Evolutionary conservation across 2,329 filamentous ascomycete genomes (phyloP), one percentile per base, ranked within the genome.

Genomic region (Curvularia verruculosa): DNA sequence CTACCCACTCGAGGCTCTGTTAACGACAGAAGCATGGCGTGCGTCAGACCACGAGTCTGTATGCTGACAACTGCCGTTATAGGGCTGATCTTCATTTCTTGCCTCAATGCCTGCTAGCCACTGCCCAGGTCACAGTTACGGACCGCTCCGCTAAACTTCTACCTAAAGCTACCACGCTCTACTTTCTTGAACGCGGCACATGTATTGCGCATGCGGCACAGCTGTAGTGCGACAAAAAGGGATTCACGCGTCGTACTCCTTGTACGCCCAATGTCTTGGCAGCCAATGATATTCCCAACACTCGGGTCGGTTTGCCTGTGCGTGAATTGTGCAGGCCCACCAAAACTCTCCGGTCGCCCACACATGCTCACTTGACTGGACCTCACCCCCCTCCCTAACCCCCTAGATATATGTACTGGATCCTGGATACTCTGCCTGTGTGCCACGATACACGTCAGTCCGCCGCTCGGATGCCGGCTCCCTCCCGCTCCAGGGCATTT

Each of bases 221-320:
- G 5, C 50, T 59, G 57, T 40, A 41, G 59, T 63, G 49, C 31
- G 31, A 58, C 56, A 18, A 49, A 24, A 52, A 53, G 34, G 49
- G 34, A 36, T 52, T 64, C 57, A 59, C 60, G 60, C 54, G 56
- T 56, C 49, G 55, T 61, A 61, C 60, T 46, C 51, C 45, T 61
- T 56, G 26, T 61, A 48, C 55, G 62, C 51, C 47, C 26, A 51
- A 43, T 24, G 44, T 41, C 31, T 45, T 49, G 28, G 45, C 52
- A 52, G 23, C 53, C 39, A 46, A 31, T 24, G 29, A 19, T 12
- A 39, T 31, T 21, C 5, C 31, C 29, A 34, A 52, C 37, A n/a
- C 0, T 24, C 13, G 9, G 18, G 21, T 23, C n/a, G n/a, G 40
- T 23, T 10, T 9, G 48, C 47, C 31, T 34, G 34, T 45, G 48